A percentile compares a stretch with the other conserved stretches of the same genome.
These are phyloP conservation scores for Aspergillus ellipticus DNA, from an alignment of 495 filamentous ascomycete genomes.

Conservation along the genomic window DNA sequence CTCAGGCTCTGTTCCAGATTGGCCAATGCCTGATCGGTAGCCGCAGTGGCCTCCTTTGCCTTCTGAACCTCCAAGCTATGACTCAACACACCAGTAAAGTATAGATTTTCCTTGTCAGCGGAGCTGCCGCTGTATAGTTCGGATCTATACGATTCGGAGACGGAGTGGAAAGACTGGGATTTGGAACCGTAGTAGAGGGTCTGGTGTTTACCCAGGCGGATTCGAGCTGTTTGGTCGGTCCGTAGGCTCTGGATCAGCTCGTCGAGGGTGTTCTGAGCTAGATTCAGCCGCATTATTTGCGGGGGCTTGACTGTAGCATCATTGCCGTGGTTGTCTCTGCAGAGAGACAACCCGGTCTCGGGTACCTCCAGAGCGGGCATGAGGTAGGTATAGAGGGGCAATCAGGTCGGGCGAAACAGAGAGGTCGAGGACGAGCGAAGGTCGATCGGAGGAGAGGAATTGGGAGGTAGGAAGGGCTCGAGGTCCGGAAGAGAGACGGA, in stretches of 20 bases:
- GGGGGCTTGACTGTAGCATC: conserved; percentile 29
- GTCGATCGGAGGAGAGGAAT: conserved; percentile 16
- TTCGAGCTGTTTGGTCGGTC: conserved; percentile 55
- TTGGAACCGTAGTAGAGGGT: conserved; percentile 52
- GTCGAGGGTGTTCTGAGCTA: conserved; percentile 63
- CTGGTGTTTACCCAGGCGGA: conserved; percentile 45
- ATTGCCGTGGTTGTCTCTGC: conserved; percentile 33
- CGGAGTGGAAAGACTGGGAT: conserved; percentile 47
- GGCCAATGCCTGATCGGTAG: conserved; percentile 49
- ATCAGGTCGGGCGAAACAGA: background rate
- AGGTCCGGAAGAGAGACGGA: conserved; percentile 31
- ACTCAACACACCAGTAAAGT: conserved; percentile 52
- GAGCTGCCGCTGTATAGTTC: conserved; percentile 47
- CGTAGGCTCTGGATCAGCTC: conserved; percentile 66
- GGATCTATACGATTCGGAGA: conserved; percentile 44
- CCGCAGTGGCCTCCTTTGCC: conserved; percentile 50
- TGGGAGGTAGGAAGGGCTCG: conserved; percentile 17
- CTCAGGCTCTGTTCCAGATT: conserved; percentile 54
- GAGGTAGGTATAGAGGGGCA: conserved; percentile 11
- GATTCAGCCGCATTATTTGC: conserved; percentile 61
- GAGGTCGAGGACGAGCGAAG: conserved; percentile 1
- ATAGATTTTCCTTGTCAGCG: conserved; percentile 41
- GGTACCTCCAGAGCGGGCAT: conserved; percentile 47
- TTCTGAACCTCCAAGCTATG: conserved; percentile 55
- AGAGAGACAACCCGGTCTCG: conserved; percentile 46